These are phyloP conservation scores for Yarrowia sp. DNA, from an alignment of 805 yeast genomes.

Conservation along the genomic window DNA sequence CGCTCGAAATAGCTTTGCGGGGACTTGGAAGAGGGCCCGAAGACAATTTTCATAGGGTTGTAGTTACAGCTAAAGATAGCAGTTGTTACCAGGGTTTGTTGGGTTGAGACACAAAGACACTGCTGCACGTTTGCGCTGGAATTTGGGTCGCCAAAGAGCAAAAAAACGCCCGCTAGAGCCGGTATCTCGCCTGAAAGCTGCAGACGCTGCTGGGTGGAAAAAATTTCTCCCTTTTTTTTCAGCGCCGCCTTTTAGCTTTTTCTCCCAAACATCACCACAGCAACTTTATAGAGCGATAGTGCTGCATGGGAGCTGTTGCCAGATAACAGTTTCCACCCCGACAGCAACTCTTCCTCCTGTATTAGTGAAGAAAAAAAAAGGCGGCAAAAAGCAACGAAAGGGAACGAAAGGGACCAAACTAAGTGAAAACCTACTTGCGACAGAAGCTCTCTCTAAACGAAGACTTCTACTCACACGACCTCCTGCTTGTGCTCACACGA, in stretches of 20 bases:
- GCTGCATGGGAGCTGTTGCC: conserved; percentile 24
- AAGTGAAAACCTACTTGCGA: no score
- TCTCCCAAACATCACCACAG: neutral
- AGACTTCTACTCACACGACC: neutral
- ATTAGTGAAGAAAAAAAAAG: neutral
- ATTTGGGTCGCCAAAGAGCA: no score
- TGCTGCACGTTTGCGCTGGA: no score
- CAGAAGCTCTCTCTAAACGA: neutral
- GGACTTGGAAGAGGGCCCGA: no score
- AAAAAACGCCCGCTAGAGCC: no score
- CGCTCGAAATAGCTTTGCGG: neutral
- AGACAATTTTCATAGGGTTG: no score
- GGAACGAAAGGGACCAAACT: no score
- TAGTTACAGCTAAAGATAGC: conserved; percentile 10
- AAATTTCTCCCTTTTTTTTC: conserved; percentile 3
- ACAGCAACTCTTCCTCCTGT: conserved; percentile 4
- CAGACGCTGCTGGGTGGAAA: neutral
- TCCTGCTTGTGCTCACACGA: neutral
- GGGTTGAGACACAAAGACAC: no score
- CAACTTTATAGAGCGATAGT: neutral
- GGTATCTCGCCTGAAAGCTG: neutral
- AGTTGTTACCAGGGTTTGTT: no score
- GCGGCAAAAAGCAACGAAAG: neutral
- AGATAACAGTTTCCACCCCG: conserved; percentile 10
- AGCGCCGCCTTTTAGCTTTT: neutral